Base-by-base conservation (phyloP, 2,329 filamentous ascomycete species). In the Neodidymelliopsis sp. region DNA sequence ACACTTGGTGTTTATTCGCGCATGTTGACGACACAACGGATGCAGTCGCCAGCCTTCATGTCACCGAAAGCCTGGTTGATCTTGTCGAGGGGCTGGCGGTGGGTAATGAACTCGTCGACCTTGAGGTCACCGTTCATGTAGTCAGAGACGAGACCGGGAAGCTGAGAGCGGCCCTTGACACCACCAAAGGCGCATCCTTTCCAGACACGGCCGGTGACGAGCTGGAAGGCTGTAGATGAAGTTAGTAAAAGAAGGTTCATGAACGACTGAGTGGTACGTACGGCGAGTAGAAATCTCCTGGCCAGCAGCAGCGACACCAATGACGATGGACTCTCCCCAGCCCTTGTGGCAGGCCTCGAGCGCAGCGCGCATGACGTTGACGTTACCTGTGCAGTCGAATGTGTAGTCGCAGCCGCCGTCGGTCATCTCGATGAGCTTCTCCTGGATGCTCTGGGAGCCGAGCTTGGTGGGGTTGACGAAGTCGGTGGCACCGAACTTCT, bases 31-130 rank as follows among this genome's bases (percentile, higher is more conserved):
- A 97, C 94, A 63, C 91, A 96, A 59, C 94, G 90, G 69, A 99
- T 97, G 77, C 94, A 99, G 76, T 97, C 92, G 50, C 94, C 94
- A 53, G 86, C 83, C 82, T 97, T 95, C 94, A 99, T 99, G 64
- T 88, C 85, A 59, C 91, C 84, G 69, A 96, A 99, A 15, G 91
- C 93, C 40, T 82, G 79, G 81, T 97, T 97, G 76, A 99, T 96
- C 67, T 89, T 85, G 53, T 79, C 78, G 33, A 99, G 80, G 4
- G 82, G 83, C 79, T 96, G 90, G 65, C 92, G 86, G 80, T 99
- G 94, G 23, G 94, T 99, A 79, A 99, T 97, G 81, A 97, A 97
- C 80, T 99, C 94, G 73, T 97, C 93, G 34, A 97, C 94, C 86
- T 97, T 97, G 71, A 99, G 87, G 71, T 88, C 84, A 65, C 92